Evolutionary conservation across 1,284 basidiomycete species (phyloP).

Genomic region (Schizophyllum commune): DNA sequence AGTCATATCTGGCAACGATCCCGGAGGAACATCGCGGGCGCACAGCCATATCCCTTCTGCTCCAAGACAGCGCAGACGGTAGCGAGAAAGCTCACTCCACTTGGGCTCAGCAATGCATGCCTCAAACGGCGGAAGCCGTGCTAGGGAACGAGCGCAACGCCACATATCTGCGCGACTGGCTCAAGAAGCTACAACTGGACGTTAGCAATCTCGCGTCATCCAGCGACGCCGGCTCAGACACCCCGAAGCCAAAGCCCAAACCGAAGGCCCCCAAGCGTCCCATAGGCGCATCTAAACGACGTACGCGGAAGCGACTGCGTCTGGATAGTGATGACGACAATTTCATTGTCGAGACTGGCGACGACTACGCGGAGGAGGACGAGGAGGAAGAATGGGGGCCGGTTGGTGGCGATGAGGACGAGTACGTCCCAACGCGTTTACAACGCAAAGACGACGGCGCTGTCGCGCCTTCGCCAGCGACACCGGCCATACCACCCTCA

Average conservation of each 20-base stretch:
- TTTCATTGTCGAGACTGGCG: slow-evolving; percentile 35
- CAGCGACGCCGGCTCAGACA: neutral
- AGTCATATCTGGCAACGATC: slow-evolving; percentile 19
- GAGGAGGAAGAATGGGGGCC: neutral
- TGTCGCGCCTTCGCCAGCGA: neutral
- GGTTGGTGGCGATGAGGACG: neutral
- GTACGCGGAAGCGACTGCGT: slow-evolving; percentile 37
- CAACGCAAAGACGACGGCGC: neutral
- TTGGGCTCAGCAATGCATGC: slow-evolving; percentile 79
- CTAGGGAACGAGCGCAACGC: slow-evolving; percentile 77
- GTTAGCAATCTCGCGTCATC: slow-evolving; percentile 38
- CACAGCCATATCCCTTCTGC: slow-evolving; percentile 48
- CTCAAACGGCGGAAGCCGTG: slow-evolving; percentile 65
- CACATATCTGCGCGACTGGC: slow-evolving; percentile 77
- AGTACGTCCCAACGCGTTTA: neutral
- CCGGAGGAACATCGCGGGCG: slow-evolving; percentile 30
- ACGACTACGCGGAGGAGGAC: slow-evolving; percentile 7
- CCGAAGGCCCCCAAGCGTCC: slow-evolving; percentile 40
- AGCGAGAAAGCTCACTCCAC: slow-evolving; percentile 15
- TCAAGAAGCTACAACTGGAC: slow-evolving; percentile 46
- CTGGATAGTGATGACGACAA: slow-evolving; percentile 45
- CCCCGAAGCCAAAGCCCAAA: slow-evolving; percentile 10
- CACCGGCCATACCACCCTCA: neutral
- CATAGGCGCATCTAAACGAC: slow-evolving; percentile 40
- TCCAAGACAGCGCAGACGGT: slow-evolving; percentile 16